Base-by-base conservation (phyloP, 257 asterid genomes). In the Petrea volubilis region DNA sequence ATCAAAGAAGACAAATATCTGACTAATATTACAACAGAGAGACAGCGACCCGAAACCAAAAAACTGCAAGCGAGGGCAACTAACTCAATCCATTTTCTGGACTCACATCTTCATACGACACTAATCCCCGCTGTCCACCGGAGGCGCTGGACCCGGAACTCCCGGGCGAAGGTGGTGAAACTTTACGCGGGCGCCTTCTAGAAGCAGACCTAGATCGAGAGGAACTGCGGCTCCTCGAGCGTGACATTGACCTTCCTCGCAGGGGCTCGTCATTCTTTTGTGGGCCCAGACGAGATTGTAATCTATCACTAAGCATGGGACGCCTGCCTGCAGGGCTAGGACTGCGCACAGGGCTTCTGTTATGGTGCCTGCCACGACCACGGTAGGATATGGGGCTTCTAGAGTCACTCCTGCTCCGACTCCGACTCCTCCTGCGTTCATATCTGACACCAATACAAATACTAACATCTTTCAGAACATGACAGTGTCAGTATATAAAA, bases 201-300 rank as follows among this genome's bases (percentile, higher is more conserved):
- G 81, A 69, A 50, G 87, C 88, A n/a, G 96, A 90, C 52, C 76
- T 79, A 58, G 94, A 82, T 63, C 56, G 76, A 6, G 83, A 80
- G 1, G 87, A 75, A 44, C 78, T 82, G 27, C 70, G 81, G 80
- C 91, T 85, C 77, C 85, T 83, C 2, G 95, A 82, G 34, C 78
- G 82, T 18, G 96, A 88, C 40, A 69, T 59, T 18, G 93, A 79
- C 82, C 87, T 76, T 9, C 76, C 86, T 55, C 67, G 83, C 11
- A 71, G 67, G 38, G 61, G 71, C 28, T 50, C 60, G 24, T 81
- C 86, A 12, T 74, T 76, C 53, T 71, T 81, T 29, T 62, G 78
- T 59, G 95, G 92, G 74, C 99, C 96, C 50, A 95, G 91, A 40
- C 98, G 96, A 69, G 96, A 90, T 75, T 88, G 92, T 38, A 95